A percentile compares a stretch with the other conserved stretches of the same genome.
phyloP scores from a whole-genome alignment of 1,284 basidiomycete species.

The Cryptococcus sp. region DNA sequence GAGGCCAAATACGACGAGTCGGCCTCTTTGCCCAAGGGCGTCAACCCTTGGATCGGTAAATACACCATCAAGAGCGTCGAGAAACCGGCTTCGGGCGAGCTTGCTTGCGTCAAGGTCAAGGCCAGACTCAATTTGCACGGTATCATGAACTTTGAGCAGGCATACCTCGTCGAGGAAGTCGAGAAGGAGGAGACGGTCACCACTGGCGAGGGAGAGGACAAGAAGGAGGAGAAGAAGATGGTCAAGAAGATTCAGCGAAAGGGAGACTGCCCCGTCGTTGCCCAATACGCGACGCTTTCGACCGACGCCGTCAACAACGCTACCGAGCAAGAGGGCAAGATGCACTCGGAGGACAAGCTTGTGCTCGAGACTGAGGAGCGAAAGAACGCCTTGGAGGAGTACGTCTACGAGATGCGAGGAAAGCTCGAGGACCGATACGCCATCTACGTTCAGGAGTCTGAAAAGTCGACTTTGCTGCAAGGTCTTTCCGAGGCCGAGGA shows the following conservation, averaged over 20 bases:
- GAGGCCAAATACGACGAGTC: conserved; percentile 75
- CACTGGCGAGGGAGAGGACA: conserved; percentile 48
- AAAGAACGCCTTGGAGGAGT: conserved; percentile 95
- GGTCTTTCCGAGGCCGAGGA: conserved; percentile 75
- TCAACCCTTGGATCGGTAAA: conserved; percentile 75
- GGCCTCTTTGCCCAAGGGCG: conserved; percentile 59
- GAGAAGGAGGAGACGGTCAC: conserved; percentile 62
- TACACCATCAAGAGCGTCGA: conserved; percentile 74
- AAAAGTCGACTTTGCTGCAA: conserved; percentile 68
- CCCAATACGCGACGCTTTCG: conserved; percentile 61
- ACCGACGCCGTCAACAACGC: conserved; percentile 57
- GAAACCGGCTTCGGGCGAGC: conserved; percentile 61
- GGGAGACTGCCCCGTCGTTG: conserved; percentile 67
- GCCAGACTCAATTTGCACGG: conserved; percentile 79
- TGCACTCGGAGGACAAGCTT: conserved; percentile 85
- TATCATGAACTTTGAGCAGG: conserved; percentile 73
- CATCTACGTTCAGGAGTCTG: conserved; percentile 61
- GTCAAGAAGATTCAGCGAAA: conserved; percentile 69
- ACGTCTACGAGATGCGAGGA: conserved; percentile 86
- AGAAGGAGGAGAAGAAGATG: conserved; percentile 63
- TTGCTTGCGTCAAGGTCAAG: conserved; percentile 79
- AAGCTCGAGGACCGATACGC: conserved; percentile 85
- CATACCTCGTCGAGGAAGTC: conserved; percentile 70
- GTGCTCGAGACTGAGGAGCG: conserved; percentile 94
- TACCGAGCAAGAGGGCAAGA: conserved; percentile 74